A percentile compares a stretch with the other conserved stretches of the same genome.
These are phyloP conservation scores for Salix arbutifolia DNA, from an alignment of 345 rosid species.

Conservation along the genomic window DNA sequence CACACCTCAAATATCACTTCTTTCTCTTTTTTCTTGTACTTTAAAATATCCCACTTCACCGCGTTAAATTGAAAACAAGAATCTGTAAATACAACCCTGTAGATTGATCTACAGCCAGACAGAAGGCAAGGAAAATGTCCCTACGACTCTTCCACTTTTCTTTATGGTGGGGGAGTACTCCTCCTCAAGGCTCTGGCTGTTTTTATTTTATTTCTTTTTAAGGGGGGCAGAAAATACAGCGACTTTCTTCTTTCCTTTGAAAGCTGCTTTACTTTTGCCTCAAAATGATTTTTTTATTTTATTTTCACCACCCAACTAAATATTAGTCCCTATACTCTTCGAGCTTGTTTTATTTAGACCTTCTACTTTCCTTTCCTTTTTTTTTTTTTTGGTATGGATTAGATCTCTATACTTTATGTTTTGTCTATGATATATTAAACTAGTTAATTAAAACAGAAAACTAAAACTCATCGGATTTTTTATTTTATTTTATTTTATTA, in stretches of 20 bases:
- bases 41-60: not conserved
- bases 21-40: not conserved
- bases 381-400: no score
- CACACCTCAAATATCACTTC: not conserved
- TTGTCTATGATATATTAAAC: no score
- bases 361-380: no score
- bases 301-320: no score
- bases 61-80: not conserved
- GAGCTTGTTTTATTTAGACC: no score
- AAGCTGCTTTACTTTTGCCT: slow-evolving; percentile 21
- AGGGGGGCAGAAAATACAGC: slow-evolving; percentile 1
- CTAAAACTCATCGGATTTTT: no score
- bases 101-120: not conserved
- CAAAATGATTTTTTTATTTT: no score
- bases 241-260: slow-evolving; percentile 3
- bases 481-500: no score
- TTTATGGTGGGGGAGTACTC: not conserved
- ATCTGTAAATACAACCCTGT: not conserved
- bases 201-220: not conserved
- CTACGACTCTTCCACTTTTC: not conserved
- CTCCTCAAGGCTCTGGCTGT: not conserved
- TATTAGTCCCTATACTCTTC: no score
- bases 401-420: no score
- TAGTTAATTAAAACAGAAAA: no score
- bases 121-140: not conserved